Percentiles rank a stretch among this genome's conserved stretches.
Evolutionary conservation across 139 green algal genomes (phyloP).

Genomic region (Haematococcus sp.): DNA sequence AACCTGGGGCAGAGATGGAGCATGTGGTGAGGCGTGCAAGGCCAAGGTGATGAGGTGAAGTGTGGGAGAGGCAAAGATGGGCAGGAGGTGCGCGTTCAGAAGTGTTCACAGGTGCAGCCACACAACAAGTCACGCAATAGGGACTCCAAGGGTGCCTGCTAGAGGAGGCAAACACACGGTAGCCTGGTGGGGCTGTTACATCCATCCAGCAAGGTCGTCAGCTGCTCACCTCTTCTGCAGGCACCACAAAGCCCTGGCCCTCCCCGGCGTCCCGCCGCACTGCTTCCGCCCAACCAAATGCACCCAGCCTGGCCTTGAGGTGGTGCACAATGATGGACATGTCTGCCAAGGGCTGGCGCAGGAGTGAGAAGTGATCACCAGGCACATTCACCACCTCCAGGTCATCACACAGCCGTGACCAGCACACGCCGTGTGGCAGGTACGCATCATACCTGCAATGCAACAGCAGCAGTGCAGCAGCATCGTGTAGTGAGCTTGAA

Average conservation of each 20-base stretch:
- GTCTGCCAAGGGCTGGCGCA: conserved; percentile 57
- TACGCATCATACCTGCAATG: conserved; percentile 35
- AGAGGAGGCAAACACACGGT: too few relatives aligned
- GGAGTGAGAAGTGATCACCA: conserved; percentile 86
- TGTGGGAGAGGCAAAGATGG: too few relatives aligned
- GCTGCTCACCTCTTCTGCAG: conserved; percentile 31
- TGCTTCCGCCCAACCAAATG: conserved; percentile 50
- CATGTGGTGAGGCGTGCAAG: neutral
- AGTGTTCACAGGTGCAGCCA: too few relatives aligned
- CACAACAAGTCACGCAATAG: too few relatives aligned
- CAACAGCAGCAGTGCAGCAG: neutral
- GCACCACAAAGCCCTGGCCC: conserved; percentile 6
- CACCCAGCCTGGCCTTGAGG: conserved; percentile 50
- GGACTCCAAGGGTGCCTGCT: too few relatives aligned
- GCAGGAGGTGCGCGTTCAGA: too few relatives aligned
- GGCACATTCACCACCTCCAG: conserved; percentile 69
- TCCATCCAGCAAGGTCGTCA: too few relatives aligned
- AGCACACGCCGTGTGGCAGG: conserved; percentile 70
- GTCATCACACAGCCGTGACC: conserved; percentile 64
- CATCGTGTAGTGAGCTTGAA: neutral
- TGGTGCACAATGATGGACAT: conserved; percentile 42
- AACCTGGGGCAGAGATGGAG: conserved; percentile 27
- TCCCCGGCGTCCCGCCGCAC: conserved; percentile 23
- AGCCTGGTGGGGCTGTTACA: too few relatives aligned
- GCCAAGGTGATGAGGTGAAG: neutral